phyloP scores from a whole-genome alignment of 2,329 filamentous ascomycete species.

The Scolecobasidium constrictum region DNA sequence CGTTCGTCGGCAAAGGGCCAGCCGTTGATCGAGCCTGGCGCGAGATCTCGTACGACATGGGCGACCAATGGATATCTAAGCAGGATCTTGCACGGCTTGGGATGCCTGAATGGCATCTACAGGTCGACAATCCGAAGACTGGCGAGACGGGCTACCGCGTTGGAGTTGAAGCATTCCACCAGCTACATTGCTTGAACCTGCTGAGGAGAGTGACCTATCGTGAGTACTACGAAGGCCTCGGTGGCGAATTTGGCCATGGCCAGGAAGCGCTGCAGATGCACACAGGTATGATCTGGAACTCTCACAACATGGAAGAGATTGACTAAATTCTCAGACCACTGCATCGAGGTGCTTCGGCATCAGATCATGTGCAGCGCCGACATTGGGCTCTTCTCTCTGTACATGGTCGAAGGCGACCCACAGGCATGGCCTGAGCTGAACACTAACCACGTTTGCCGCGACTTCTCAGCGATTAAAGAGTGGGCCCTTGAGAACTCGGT shows the following conservation, averaged over 20 bases:
- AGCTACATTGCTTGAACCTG: constrained; percentile 41
- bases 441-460: constrained; percentile 1
- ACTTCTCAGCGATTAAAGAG: not conserved
- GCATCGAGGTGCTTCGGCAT: constrained; percentile 1
- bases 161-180: constrained; percentile 48
- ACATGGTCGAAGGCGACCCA: constrained; percentile 5
- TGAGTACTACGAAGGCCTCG: constrained; percentile 1
- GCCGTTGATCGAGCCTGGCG: constrained; percentile 8
- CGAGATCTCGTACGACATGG: constrained; percentile 23
- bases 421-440: constrained; percentile 5
- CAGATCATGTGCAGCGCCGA: constrained; percentile 4
- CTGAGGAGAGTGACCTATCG: constrained; percentile 2
- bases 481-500: constrained; percentile 4
- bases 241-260: not conserved
- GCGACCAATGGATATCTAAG: constrained; percentile 48
- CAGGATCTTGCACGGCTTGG: constrained; percentile 43
- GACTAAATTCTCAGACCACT: constrained; percentile 1
- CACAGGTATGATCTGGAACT: constrained; percentile 5
- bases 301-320: not conserved
- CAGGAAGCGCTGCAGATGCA: constrained; percentile 1
- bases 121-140: constrained; percentile 44
- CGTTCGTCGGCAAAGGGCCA: constrained; percentile 7
- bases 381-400: constrained; percentile 4
- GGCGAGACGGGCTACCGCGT: constrained; percentile 50
- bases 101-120: constrained; percentile 41